Percentiles rank a stretch among this genome's conserved stretches.
Evolutionary conservation across 2,329 filamentous ascomycete species (phyloP).

Genomic region (Alternaria rosae): DNA sequence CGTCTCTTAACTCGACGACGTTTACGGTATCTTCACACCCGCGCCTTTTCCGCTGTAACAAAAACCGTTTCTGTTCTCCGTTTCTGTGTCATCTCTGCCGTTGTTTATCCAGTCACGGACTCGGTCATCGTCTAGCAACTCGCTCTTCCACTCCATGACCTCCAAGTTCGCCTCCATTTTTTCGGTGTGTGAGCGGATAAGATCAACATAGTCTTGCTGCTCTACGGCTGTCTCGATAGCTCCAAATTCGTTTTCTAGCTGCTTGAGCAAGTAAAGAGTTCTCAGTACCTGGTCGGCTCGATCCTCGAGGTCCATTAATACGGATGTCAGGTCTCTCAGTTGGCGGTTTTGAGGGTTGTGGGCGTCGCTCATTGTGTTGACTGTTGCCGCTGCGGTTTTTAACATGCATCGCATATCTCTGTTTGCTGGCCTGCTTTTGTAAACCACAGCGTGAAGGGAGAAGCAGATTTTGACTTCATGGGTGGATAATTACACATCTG

Average conservation of each 20-base stretch:
- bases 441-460: neutral
- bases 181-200: neutral
- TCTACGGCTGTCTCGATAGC: neutral
- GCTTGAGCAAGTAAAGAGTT: constrained; percentile 8
- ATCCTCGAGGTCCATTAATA: constrained; percentile 5
- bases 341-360: neutral
- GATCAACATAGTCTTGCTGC: constrained; percentile 4
- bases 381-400: neutral
- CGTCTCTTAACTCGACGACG: neutral
- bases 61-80: neutral
- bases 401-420: neutral
- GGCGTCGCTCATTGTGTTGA: neutral
- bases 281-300: constrained; percentile 6
- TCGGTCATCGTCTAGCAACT: constrained; percentile 1
- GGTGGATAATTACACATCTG: neutral
- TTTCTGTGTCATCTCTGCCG: neutral
- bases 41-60: neutral
- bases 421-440: neutral
- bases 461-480: neutral
- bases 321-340: neutral
- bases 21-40: neutral
- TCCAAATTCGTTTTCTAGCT: neutral
- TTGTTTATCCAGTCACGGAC: constrained; percentile 6
- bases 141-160: neutral
- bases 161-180: constrained; percentile 10